These are phyloP conservation scores for Coprinopsis marcescibilis DNA, from an alignment of 768 basidiomycete genomes.

Conservation along the genomic window DNA sequence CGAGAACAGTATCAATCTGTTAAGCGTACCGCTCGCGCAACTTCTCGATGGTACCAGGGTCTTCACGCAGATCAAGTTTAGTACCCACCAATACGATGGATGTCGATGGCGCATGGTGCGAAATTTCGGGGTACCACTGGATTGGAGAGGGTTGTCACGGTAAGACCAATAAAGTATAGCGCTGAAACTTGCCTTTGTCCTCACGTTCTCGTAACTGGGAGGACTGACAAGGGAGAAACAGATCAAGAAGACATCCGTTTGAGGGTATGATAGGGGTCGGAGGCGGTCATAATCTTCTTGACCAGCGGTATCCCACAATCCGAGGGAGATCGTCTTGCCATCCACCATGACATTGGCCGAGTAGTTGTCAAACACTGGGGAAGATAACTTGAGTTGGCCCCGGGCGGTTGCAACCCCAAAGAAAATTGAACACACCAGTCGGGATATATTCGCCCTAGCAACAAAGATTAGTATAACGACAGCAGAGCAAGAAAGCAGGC, in stretches of 20 bases:
- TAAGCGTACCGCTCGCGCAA: constrained; percentile 73
- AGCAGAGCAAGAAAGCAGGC: neutral
- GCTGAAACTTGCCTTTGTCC: constrained; percentile 72
- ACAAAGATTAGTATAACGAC: constrained; percentile 15
- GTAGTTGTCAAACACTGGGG: constrained; percentile 96
- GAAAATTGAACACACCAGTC: constrained; percentile 52
- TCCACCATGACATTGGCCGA: constrained; percentile 99
- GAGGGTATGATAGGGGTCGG: constrained; percentile 95
- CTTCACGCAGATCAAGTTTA: constrained; percentile 96
- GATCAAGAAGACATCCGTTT: constrained; percentile 98
- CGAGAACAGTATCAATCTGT: constrained; percentile 3
- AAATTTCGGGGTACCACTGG: constrained; percentile 96
- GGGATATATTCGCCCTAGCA: constrained; percentile 92
- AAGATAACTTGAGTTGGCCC: constrained; percentile 4
- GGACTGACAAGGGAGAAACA: constrained; percentile 98
- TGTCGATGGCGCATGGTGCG: constrained; percentile 93
- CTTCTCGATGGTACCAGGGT: constrained; percentile 87
- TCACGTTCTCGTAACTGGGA: constrained; percentile 97
- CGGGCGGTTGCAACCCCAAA: constrained; percentile 2
- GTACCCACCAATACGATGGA: constrained; percentile 94
- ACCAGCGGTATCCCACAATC: constrained; percentile 99
- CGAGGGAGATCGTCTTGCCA: constrained; percentile 95
- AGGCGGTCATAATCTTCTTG: constrained; percentile 99
- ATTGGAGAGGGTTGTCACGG: constrained; percentile 13
- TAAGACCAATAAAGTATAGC: constrained; percentile 2